Conservation (phyloP, 306 rosid species). For the Echinosophora koreensis region DNA sequence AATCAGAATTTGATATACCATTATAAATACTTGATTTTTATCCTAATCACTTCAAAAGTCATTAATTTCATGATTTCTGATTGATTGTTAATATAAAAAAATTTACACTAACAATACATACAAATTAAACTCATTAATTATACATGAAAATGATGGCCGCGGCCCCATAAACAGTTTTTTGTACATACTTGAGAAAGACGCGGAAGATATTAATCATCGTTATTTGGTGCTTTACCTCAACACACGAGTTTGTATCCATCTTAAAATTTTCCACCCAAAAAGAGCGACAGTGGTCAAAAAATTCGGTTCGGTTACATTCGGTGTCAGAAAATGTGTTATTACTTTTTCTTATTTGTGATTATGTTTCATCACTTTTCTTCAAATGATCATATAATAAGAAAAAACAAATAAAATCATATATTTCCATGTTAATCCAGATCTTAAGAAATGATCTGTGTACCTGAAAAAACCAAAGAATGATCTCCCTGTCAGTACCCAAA, state of each 20-base stretch:
- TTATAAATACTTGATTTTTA: no score
- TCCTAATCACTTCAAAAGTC: no score
- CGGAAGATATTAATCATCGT: background rate
- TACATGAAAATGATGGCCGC: background rate
- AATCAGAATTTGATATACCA: no score
- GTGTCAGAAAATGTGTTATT: background rate
- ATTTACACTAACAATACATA: no score
- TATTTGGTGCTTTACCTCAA: slow-evolving; percentile 1
- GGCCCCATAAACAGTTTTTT: background rate
- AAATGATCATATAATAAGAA: no score
- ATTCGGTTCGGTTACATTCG: slow-evolving; percentile 18
- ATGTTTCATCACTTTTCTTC: no score
- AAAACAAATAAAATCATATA: no score
- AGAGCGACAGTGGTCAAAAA: slow-evolving; percentile 23
- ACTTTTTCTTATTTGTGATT: no score
- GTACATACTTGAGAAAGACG: background rate
- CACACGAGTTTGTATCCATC: slow-evolving; percentile 20
- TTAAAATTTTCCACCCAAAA: background rate
- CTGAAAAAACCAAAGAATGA: background rate
- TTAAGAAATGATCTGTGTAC: background rate
- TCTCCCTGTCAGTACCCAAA: background rate
- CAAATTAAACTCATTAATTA: no score
- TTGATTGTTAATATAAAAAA: no score
- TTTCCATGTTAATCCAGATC: background rate
- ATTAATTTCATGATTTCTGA: no score